Evolutionary conservation across 1,284 basidiomycete genomes (phyloP), one percentile per base, ranked within the genome.

Genomic region (Ustilago nuda): DNA sequence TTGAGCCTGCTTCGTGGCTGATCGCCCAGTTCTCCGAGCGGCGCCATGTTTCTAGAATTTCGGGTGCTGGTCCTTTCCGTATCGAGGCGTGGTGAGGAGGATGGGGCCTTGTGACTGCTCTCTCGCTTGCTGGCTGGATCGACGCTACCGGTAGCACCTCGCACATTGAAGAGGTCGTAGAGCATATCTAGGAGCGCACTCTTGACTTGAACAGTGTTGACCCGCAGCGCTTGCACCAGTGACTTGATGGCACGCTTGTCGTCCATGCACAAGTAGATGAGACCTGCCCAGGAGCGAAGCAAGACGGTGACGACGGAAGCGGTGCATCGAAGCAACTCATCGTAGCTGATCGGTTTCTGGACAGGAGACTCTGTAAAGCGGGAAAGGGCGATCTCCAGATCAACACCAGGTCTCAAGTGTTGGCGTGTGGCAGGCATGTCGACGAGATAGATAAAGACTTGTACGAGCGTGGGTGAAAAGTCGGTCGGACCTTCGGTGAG

Each of bases 181-280:
- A 99, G 93, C 89, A 97, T 92, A 81, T 98, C 93, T 37, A 99
- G 88, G 36, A 98, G 78, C 15, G 71, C 58, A 36, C 64, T 63
- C 53, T 81, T 89, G 60, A 93, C 92, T 56, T 94, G 92, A 19
- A 93, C 87, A 1, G 93, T 92, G 5, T 95, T 95, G 86, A 98
- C 93, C 70, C 91, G 91, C 54, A 99, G 87, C 0, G 93, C 93
- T 81, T 94, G 90, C 35, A 99, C 90, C 27, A 99, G 88, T 6
- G 93, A 92, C 46, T 91, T 90, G 70, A 99, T 92, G 0, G 95
- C 94, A 19, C 91, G 88, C 88, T 92, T 92, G 79, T 94, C 90
- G 83, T 95, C 90, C 90, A 95, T 91, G 86, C 94, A 97, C 76
- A 98, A 91, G 85, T 98, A 98, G 89, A 98, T 91, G 36, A 99